phyloP scores from a whole-genome alignment of 306 rosid genomes.

The Prunus fruticosa region DNA sequence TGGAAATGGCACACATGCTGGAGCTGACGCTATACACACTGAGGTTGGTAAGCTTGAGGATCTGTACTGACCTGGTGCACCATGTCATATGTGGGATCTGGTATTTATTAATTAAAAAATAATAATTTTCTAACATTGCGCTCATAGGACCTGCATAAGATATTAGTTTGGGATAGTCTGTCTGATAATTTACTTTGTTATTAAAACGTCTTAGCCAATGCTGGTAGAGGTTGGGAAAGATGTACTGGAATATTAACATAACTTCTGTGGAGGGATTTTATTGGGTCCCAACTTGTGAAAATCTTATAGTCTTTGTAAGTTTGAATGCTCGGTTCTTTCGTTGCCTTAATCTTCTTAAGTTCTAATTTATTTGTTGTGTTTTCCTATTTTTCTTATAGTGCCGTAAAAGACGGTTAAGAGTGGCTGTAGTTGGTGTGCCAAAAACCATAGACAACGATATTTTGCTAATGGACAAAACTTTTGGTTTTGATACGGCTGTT shows the following conservation, averaged over 20 bases:
- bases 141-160: not conserved
- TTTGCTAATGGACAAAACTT: constrained; percentile 93
- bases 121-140: not conserved
- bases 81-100: constrained; percentile 6
- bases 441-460: constrained; percentile 98
- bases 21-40: constrained; percentile 87
- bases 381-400: constrained; percentile 46
- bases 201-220: not conserved
- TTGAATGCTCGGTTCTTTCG: not conserved
- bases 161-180: not conserved
- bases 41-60: constrained; percentile 58
- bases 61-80: constrained; percentile 10
- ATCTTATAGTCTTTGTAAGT: not conserved
- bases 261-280: not conserved
- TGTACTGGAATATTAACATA: not conserved
- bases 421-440: constrained; percentile 94
- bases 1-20: constrained; percentile 98
- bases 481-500: constrained; percentile 99
- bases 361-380: not conserved
- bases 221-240: not conserved
- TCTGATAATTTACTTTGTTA: not conserved
- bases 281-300: not conserved
- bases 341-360: not conserved
- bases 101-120: constrained; percentile 4
- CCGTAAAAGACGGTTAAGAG: constrained; percentile 60